Evolutionary conservation across 2,329 filamentous ascomycete genomes (phyloP).

Genomic region (Capronia epimyces): DNA sequence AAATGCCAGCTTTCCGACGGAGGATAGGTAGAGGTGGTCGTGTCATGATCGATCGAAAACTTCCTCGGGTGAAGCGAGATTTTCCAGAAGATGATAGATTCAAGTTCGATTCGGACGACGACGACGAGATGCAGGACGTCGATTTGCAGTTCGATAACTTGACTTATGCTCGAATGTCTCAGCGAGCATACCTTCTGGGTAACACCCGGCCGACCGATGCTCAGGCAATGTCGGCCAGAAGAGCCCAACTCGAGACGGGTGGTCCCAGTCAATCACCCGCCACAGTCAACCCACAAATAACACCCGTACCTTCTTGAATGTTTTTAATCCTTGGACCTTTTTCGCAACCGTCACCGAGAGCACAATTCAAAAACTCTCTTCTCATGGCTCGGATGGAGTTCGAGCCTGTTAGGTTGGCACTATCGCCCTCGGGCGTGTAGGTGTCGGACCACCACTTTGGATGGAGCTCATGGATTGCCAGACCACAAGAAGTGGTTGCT

Average conservation of each 20-base stretch:
- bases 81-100: conserved; percentile 59
- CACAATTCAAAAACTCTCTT: conserved; percentile 26
- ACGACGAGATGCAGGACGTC: conserved; percentile 55
- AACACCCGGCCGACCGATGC: conserved; percentile 19
- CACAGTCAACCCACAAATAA: conserved; percentile 12
- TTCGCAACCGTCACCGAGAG: conserved; percentile 17
- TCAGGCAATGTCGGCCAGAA: conserved; percentile 25
- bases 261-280: conserved; percentile 22
- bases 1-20: conserved; percentile 67
- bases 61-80: conserved; percentile 51
- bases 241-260: conserved; percentile 18
- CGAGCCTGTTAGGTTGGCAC: conserved; percentile 9
- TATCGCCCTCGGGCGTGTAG: conserved; percentile 14
- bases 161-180: conserved; percentile 45
- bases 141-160: conserved; percentile 14
- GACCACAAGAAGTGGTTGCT: background rate
- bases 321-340: conserved; percentile 17
- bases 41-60: conserved; percentile 80
- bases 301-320: conserved; percentile 21
- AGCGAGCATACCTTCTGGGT: conserved; percentile 46
- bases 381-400: conserved; percentile 7
- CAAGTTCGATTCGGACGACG: conserved; percentile 84
- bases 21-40: conserved; percentile 79
- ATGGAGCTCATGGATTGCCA: conserved; percentile 6
- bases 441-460: conserved; percentile 11